Conservation (phyloP, 2,329 filamentous ascomycete species). For the Gremmenia infestans region DNA sequence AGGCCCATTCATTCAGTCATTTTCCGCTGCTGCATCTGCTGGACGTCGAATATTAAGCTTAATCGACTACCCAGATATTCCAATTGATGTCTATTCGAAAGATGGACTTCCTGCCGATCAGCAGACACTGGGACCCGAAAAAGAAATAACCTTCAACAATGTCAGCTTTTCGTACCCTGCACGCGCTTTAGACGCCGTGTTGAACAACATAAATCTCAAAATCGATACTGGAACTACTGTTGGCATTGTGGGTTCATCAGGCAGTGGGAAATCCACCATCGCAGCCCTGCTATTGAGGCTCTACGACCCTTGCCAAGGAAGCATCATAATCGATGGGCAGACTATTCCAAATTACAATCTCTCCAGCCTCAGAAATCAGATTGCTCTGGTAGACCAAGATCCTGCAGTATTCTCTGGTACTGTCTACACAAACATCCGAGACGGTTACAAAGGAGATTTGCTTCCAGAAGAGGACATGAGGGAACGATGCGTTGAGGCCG, state of each 20-base stretch:
- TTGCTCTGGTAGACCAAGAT: constrained; percentile 26
- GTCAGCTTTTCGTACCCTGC: constrained; percentile 34
- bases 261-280: constrained; percentile 39
- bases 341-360: constrained; percentile 21
- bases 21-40: constrained; percentile 40
- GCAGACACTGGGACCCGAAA: constrained; percentile 15
- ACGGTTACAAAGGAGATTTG: constrained; percentile 33
- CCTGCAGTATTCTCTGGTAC: constrained; percentile 27
- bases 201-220: constrained; percentile 30
- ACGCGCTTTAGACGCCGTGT: constrained; percentile 26
- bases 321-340: constrained; percentile 31
- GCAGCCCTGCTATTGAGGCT: constrained; percentile 38
- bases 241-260: constrained; percentile 41
- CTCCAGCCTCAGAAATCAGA: constrained; percentile 15
- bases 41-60: constrained; percentile 41
- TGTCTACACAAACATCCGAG: constrained; percentile 47
- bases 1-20: constrained; percentile 24
- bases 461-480: constrained; percentile 16
- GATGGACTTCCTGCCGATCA: constrained; percentile 19
- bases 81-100: constrained; percentile 34
- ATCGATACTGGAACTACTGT: constrained; percentile 33
- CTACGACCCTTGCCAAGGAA: constrained; percentile 44
- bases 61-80: constrained; percentile 35
- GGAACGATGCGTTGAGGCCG: constrained; percentile 34
- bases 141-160: constrained; percentile 30